These are phyloP conservation scores for Fusarium cyanostomum DNA, from an alignment of 2,329 filamentous ascomycete genomes.

Conservation along the genomic window DNA sequence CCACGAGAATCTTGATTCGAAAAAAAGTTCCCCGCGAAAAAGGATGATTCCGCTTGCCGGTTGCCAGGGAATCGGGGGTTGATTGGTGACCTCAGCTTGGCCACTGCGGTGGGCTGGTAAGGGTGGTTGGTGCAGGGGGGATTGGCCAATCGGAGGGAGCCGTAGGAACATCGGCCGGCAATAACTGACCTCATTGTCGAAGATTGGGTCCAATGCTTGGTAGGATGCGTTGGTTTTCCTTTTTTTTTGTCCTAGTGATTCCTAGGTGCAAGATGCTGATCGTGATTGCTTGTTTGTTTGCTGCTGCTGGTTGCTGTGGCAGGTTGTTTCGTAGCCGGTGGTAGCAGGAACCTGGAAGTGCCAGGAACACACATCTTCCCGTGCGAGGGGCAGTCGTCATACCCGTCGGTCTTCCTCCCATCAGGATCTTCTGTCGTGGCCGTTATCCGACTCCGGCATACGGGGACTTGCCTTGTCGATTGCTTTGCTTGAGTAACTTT, in stretches of 20 bases:
- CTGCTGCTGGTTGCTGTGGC: conserved; percentile 17
- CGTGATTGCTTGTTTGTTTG: conserved; percentile 19
- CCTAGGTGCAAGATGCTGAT: conserved; percentile 1
- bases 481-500: not conserved
- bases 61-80: conserved; percentile 33
- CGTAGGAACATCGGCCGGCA: conserved; percentile 26
- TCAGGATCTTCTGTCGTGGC: conserved; percentile 11
- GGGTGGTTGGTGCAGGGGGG: conserved; percentile 23
- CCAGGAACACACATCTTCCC: not conserved
- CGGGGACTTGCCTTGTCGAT: conserved; percentile 11
- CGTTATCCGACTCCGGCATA: conserved; percentile 36
- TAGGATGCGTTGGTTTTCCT: conserved; percentile 2
- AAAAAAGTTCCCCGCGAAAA: conserved; percentile 32
- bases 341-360: conserved; percentile 5
- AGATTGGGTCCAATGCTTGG: conserved; percentile 17
- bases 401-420: conserved; percentile 7
- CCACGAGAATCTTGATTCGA: conserved; percentile 13
- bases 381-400: conserved; percentile 29
- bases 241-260: conserved; percentile 2
- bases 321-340: conserved; percentile 1
- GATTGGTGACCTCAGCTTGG: conserved; percentile 24
- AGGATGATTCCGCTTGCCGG: conserved; percentile 25
- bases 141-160: conserved; percentile 34
- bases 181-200: conserved; percentile 38
- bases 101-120: conserved; percentile 20